A percentile compares a stretch with the other conserved stretches of the same genome.
These are phyloP conservation scores for Bacidia rubella DNA, from an alignment of 495 filamentous ascomycete genomes.

Conservation along the genomic window DNA sequence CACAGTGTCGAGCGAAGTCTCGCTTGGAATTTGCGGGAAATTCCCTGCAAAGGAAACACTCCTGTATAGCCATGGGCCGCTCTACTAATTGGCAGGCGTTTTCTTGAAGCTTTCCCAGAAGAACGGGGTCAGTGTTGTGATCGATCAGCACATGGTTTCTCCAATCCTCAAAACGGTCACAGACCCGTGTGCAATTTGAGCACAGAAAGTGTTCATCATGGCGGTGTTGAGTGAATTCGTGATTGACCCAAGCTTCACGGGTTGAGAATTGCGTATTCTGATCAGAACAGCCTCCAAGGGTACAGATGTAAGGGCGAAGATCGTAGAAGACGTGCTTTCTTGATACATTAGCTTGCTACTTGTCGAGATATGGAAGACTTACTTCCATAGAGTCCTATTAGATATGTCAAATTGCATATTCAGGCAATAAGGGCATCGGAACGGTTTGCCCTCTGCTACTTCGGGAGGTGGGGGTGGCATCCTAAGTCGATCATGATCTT, in stretches of 20 bases:
- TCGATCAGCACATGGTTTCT: no score
- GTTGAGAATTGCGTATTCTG: conserved; percentile 15
- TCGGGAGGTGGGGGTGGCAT: conserved; percentile 11
- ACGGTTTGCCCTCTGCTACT: conserved; percentile 9
- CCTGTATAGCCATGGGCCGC: no score
- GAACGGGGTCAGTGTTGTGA: no score
- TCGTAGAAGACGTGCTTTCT: conserved; percentile 24
- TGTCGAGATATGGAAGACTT: background rate
- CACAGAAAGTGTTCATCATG: no score
- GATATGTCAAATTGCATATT: conserved; percentile 5
- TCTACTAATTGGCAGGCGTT: no score
- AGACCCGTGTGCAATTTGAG: no score
- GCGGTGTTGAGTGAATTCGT: conserved; percentile 22
- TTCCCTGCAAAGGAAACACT: no score
- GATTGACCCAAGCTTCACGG: conserved; percentile 18
- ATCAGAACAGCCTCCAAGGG: conserved; percentile 17
- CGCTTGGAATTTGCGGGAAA: no score
- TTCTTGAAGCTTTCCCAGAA: no score
- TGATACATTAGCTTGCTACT: background rate
- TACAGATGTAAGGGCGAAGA: conserved; percentile 25
- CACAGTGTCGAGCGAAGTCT: no score
- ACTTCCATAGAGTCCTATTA: conserved; percentile 17
- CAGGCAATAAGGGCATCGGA: conserved; percentile 11
- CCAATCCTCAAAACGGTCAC: no score
- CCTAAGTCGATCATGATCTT: background rate